Evolutionary conservation across 2,329 filamentous ascomycete genomes (phyloP), one percentile per base, ranked within the genome.

Genomic region (Fusarium mundagurra): DNA sequence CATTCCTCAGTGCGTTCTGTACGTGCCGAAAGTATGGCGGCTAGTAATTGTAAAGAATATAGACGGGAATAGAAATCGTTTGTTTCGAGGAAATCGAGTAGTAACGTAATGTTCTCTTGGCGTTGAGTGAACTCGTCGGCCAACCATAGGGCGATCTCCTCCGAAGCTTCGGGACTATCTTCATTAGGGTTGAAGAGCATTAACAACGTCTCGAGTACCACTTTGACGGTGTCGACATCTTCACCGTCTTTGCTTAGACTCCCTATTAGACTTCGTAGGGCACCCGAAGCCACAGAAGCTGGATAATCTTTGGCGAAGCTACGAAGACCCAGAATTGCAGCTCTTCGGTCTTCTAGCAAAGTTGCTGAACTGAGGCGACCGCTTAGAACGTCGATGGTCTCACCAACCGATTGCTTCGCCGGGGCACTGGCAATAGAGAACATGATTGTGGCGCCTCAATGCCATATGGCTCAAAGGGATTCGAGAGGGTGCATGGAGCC

Each of bases 71-170:
- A 98, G 79, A 98, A 97, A 78, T 98, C 95, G 75, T 88, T 88
- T 20, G 92, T 91, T 75, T 98, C 96, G 74, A 99, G 88, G 64
- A 99, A 93, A 80, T 96, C 93, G 69, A 99, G 90, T 31, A 99
- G 89, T 22, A 96, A 87, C 5, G 94, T 96, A 71, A 98, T 96
- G 82, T 99, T 98, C 84, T 98, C 96, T 89, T 98, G 95, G 72
- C 94, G 92, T 87, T 98, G 95, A 39, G 96, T 98, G 82, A 99
- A 99, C 83, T 98, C 96, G 84, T 99, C 96, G 61, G 96, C 96
- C 67, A 99, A 88, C 95, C 96, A 99, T 34, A 98, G 86, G 24
- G 93, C 93, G 77, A 99, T 97, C 83, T 99, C 96, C 74, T 98
- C 96, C 20, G 96, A 98, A 61, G 96, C 94, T 88, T 98, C 96